Conservation (phyloP, 345 rosid genomes). For the Populus pruinosa region DNA sequence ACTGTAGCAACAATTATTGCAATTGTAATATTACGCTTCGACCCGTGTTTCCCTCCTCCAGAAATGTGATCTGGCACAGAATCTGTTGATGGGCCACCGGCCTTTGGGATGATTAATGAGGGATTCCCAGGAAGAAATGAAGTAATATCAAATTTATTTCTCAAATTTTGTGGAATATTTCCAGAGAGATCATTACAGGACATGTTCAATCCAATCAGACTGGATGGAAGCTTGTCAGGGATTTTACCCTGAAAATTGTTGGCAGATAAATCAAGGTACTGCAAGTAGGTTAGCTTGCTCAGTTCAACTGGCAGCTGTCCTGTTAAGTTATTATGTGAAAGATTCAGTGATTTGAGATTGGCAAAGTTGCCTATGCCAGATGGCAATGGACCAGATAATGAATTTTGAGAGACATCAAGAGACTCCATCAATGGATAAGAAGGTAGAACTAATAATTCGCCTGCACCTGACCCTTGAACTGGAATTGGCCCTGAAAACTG, state of each 20-base stretch:
- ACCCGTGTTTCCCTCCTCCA: constrained; percentile 24
- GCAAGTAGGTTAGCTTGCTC: constrained; percentile 61
- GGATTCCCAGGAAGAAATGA: constrained; percentile 78
- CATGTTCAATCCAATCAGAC: constrained; percentile 62
- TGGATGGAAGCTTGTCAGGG: constrained; percentile 60
- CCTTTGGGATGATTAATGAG: constrained; percentile 36
- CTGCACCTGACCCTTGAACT: constrained; percentile 49
- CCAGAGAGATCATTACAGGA: constrained; percentile 79
- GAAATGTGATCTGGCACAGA: constrained; percentile 10
- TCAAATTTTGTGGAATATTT: constrained; percentile 52
- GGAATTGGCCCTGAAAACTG: constrained; percentile 66
- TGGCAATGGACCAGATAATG: constrained; percentile 58
- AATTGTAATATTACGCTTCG: constrained; percentile 47
- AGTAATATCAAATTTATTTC: constrained; percentile 39
- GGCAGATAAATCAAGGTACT: constrained; percentile 75
- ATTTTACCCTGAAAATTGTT: constrained; percentile 65
- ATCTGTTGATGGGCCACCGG: constrained; percentile 15
- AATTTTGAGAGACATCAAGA: constrained; percentile 87
- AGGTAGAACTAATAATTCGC: constrained; percentile 49
- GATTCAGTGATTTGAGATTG: constrained; percentile 51
- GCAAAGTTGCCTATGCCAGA: constrained; percentile 60
- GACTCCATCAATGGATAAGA: constrained; percentile 55
- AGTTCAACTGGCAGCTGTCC: constrained; percentile 75
- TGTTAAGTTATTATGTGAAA: constrained; percentile 60
- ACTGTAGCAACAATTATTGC: constrained; percentile 74